Conservation (phyloP, 176 grass and related monocot genomes). For the Hsuehochloa calcarea region DNA sequence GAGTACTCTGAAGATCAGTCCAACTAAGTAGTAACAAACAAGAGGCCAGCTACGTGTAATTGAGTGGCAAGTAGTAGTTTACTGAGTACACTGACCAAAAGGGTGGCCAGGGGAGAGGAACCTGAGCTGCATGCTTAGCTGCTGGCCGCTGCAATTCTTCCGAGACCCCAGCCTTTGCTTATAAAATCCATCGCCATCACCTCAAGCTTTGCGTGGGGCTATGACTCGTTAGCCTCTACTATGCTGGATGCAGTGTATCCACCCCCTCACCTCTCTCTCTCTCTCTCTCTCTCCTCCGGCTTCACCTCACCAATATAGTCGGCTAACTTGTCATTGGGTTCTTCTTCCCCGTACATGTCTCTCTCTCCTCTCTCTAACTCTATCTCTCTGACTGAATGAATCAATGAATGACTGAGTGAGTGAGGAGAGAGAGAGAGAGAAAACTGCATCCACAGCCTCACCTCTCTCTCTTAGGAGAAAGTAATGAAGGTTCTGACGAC, state of each 20-base stretch:
- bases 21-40: not conserved
- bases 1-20: too few relatives aligned
- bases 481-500: not conserved
- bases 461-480: too few relatives aligned
- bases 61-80: not conserved
- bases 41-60: not conserved
- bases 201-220: conserved; percentile 33
- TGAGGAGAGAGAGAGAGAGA: not conserved
- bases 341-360: not conserved
- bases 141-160: not conserved
- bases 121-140: not conserved
- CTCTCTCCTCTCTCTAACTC: not conserved
- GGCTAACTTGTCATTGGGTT: not conserved
- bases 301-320: not conserved
- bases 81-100: not conserved
- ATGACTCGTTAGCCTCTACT: not conserved
- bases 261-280: not conserved
- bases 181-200: conserved; percentile 34
- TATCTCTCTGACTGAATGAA: not conserved
- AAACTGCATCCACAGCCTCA: too few relatives aligned
- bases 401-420: not conserved
- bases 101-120: conserved; percentile 50
- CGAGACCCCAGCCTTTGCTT: not conserved
- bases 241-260: conserved; percentile 38
- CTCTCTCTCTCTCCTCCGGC: not conserved